Evolutionary conservation across 2,329 filamentous ascomycete genomes (phyloP), one percentile per base, ranked within the genome.

Genomic region (Botrytis fragariae): DNA sequence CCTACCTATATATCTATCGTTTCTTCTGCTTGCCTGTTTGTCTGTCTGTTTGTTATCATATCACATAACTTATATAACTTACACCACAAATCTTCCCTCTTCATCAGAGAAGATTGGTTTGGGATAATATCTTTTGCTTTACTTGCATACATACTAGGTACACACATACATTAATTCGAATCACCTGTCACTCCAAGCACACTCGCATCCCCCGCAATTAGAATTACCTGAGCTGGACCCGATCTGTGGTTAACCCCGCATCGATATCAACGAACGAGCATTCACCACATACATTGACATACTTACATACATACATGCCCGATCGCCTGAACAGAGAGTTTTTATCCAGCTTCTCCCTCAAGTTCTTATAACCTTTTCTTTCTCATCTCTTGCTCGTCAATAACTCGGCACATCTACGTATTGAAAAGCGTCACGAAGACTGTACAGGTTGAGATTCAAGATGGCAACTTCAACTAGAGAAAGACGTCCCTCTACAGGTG

Each of bases 401-500:
- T 16, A 20, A 12, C 61, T 29, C 39, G 12, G 4, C 39, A 45
- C 62, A 45, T 64, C 42, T 45, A 25, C n/a, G 18, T 44, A 45
- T 45, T 10, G 60, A 44, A 63, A 22, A 35, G 59, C 29, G 20
- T 20, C n/a, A 44, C 29, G n/a, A 48, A 65, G 63, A 29, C 35
- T 37, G 32, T 7, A 68, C 32, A 68, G n/a, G 45, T 48, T n/a
- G 25, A 37, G 37, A 63, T 16, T n/a, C 32, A 54, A 51, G 32
- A 64, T 63, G 69, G 32, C 69, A 39, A 29, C 59, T 16, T 18
- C 69, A 64, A 62, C 48, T 67, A 57, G 93, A 77, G 91, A 97
- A 86, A 91, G 95, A 78, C 92, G 89, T 77, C 94, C 93, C 74
- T 97, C 94, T 32, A 91, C 88, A 73, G 90, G 92, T 77, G 93